Percentiles rank a stretch among this genome's conserved stretches.
These are phyloP conservation scores for Fusarium mexicanum DNA, from an alignment of 2,329 filamentous ascomycete genomes.

Conservation along the genomic window DNA sequence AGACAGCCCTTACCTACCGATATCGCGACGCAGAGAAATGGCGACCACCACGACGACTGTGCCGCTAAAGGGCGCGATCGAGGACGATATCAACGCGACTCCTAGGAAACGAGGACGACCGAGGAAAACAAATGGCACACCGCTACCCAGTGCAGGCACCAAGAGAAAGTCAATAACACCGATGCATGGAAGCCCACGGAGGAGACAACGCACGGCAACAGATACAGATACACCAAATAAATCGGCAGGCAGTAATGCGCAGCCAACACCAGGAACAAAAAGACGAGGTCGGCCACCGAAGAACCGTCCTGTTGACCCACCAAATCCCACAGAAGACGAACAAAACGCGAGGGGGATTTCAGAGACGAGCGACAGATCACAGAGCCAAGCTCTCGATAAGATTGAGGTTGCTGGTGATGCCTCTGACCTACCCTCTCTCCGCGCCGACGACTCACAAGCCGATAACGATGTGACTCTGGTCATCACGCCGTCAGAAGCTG, in stretches of 20 bases:
- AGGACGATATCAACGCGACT: slow-evolving; percentile 48
- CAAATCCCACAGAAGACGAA: slow-evolving; percentile 39
- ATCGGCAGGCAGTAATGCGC: slow-evolving; percentile 29
- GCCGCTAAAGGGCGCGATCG: slow-evolving; percentile 57
- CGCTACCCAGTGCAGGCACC: slow-evolving; percentile 54
- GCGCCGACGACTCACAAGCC: slow-evolving; percentile 41
- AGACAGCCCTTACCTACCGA: slow-evolving; percentile 51
- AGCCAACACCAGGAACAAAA: slow-evolving; percentile 47
- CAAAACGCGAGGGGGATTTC: slow-evolving; percentile 23
- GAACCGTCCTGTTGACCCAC: slow-evolving; percentile 39
- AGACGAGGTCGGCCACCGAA: slow-evolving; percentile 47
- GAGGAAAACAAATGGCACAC: slow-evolving; percentile 62
- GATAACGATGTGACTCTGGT: slow-evolving; percentile 44
- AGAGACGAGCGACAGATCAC: slow-evolving; percentile 20
- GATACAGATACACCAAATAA: slow-evolving; percentile 43
- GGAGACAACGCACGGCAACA: slow-evolving; percentile 47
- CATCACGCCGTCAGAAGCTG: slow-evolving; percentile 38
- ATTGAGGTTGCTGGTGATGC: slow-evolving; percentile 36
- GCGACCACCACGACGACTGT: slow-evolving; percentile 59
- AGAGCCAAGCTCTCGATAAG: slow-evolving; percentile 43
- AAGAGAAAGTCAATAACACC: slow-evolving; percentile 61
- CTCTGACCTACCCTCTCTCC: slow-evolving; percentile 27
- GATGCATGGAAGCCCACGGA: slow-evolving; percentile 48
- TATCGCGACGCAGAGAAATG: slow-evolving; percentile 49
- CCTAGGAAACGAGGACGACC: slow-evolving; percentile 58